These are phyloP conservation scores for Smithsoniella earleae DNA, from an alignment of 163 green algal genomes.

Conservation along the genomic window DNA sequence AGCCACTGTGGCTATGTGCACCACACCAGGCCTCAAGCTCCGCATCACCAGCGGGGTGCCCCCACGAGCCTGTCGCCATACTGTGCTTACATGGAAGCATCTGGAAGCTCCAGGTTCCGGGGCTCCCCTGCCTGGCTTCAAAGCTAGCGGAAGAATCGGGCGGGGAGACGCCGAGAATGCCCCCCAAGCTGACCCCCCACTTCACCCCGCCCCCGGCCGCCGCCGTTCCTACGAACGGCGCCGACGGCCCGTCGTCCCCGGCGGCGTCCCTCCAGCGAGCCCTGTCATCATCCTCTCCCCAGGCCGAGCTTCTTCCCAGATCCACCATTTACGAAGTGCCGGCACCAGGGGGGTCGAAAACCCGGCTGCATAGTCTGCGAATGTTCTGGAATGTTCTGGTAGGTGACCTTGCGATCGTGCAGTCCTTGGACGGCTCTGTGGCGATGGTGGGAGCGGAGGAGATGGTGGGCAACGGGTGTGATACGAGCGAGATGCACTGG, in stretches of 20 bases:
- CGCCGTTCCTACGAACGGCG: neutral
- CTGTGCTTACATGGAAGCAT: neutral
- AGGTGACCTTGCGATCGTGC: neutral
- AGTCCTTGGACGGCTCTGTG: neutral
- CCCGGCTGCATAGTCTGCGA: neutral
- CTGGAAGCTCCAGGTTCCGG: neutral
- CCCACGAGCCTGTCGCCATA: neutral
- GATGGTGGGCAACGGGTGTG: neutral
- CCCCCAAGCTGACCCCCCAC: too few relatives aligned
- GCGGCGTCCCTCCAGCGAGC: too few relatives aligned
- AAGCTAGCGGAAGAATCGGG: too few relatives aligned
- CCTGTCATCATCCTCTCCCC: too few relatives aligned
- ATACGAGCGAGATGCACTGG: neutral
- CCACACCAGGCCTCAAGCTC: neutral
- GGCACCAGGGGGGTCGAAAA: too few relatives aligned
- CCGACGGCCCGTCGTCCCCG: neutral
- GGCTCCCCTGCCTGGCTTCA: neutral
- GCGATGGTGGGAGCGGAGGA: neutral
- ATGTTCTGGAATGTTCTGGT: constrained; percentile 25
- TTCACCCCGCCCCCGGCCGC: neutral
- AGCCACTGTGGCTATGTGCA: neutral
- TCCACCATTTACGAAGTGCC: too few relatives aligned
- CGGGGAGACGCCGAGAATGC: too few relatives aligned
- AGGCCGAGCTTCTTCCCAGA: too few relatives aligned
- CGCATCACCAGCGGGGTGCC: neutral